Evolutionary conservation across 2,329 filamentous ascomycete species (phyloP).

Genomic region (Purpureocillium lavendulum): DNA sequence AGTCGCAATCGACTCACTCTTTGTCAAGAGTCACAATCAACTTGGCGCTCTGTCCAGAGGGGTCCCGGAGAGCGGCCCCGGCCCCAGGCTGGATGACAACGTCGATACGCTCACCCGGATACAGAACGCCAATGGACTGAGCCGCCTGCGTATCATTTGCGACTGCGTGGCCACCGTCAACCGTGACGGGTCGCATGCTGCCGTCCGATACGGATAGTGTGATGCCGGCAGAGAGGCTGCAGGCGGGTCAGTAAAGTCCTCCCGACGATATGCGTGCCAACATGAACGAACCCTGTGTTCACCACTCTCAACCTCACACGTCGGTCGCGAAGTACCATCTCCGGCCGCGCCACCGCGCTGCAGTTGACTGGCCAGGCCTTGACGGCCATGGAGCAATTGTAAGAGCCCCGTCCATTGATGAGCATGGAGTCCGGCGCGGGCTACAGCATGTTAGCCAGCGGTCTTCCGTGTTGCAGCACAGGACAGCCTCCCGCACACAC

Average conservation of each 20-base stretch:
- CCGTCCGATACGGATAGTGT: slow-evolving; percentile 3
- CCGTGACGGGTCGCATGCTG: slow-evolving; percentile 9
- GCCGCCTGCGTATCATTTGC: slow-evolving; percentile 6
- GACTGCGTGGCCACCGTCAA: slow-evolving; percentile 11
- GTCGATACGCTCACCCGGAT: slow-evolving; percentile 14
- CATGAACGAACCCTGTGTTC: slow-evolving; percentile 10
- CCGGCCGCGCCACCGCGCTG: slow-evolving; percentile 4
- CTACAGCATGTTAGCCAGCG: slow-evolving; percentile 22
- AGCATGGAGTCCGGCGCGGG: slow-evolving; percentile 31
- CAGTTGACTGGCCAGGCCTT: slow-evolving; percentile 9
- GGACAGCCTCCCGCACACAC: slow-evolving; percentile 1
- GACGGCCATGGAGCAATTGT: slow-evolving; percentile 12
- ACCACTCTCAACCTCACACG: slow-evolving; percentile 9
- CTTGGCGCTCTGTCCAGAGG: background rate
- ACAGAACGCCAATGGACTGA: slow-evolving; percentile 9
- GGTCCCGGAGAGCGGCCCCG: background rate
- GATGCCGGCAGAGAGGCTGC: slow-evolving; percentile 5
- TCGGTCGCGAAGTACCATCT: slow-evolving; percentile 4
- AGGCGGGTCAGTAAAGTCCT: background rate
- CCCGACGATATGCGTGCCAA: background rate
- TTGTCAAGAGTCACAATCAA: slow-evolving; percentile 7
- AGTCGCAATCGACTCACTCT: slow-evolving; percentile 4
- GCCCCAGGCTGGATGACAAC: slow-evolving; percentile 4
- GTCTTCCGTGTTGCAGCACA: background rate
- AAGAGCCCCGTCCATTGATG: slow-evolving; percentile 24